Evolutionary conservation across 2,329 filamentous ascomycete species (phyloP).

Genomic region (Hypomyces perniciosus): DNA sequence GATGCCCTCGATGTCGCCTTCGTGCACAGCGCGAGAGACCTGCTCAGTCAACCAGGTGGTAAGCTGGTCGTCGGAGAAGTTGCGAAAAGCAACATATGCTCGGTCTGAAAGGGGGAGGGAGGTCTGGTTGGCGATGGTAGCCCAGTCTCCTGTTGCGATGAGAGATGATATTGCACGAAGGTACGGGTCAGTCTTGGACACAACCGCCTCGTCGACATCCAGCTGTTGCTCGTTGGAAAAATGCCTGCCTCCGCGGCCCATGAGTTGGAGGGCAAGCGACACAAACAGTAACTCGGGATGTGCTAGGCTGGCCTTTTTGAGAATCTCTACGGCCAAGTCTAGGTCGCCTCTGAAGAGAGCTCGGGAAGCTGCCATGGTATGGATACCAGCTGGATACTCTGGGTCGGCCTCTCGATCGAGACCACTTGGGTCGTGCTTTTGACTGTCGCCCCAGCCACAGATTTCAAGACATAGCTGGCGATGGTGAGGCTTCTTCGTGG

Average conservation of each 20-base stretch:
- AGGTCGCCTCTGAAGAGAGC: conserved; percentile 69
- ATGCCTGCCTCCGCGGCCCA: conserved; percentile 43
- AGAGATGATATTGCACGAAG: conserved; percentile 73
- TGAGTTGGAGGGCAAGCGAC: conserved; percentile 59
- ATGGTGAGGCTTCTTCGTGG: conserved; percentile 62
- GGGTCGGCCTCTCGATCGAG: conserved; percentile 36
- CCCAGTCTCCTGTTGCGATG: conserved; percentile 72
- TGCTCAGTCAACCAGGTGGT: conserved; percentile 63
- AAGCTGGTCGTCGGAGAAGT: conserved; percentile 56
- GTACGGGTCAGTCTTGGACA: conserved; percentile 67
- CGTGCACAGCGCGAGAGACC: conserved; percentile 52
- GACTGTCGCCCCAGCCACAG: conserved; percentile 63
- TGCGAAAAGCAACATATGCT: conserved; percentile 64
- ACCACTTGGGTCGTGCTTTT: conserved; percentile 38
- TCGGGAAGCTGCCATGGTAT: conserved; percentile 71
- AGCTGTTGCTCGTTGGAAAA: conserved; percentile 41
- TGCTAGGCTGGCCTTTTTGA: conserved; percentile 59
- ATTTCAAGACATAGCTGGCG: conserved; percentile 70
- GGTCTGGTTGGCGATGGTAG: conserved; percentile 63
- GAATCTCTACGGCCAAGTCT: conserved; percentile 60
- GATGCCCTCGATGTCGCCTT: conserved; percentile 71
- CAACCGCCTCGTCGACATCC: conserved; percentile 53
- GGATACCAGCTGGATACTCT: conserved; percentile 46
- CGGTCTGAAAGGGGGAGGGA: conserved; percentile 71
- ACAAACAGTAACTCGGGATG: conserved; percentile 63